Conservation (phyloP, 108 stramenopile genomes). For the Pseudonitzschia pungens region DNA sequence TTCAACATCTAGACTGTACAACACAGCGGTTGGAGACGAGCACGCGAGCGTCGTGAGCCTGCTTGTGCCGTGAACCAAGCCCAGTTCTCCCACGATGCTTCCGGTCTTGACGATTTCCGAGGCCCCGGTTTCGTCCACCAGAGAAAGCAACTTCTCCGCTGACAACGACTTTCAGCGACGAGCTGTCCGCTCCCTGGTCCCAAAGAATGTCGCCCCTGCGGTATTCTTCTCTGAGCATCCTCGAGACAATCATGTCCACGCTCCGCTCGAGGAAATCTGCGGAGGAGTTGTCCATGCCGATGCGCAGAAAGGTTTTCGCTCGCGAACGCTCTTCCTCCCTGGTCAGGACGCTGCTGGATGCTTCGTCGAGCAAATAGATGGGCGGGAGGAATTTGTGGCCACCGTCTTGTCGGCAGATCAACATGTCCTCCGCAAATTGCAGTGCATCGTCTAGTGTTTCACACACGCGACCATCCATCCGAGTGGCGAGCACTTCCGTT, state of each 20-base stretch:
- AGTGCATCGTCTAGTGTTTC: slow-evolving; percentile 64
- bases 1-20: slow-evolving; percentile 57
- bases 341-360: slow-evolving; percentile 7
- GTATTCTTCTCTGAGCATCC: slow-evolving; percentile 55
- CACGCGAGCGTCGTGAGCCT: slow-evolving; percentile 62
- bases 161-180: slow-evolving; percentile 59
- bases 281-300: slow-evolving; percentile 21
- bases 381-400: slow-evolving; percentile 19
- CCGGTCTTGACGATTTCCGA: slow-evolving; percentile 52
- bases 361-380: slow-evolving; percentile 14
- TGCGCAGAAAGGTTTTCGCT: slow-evolving; percentile 33
- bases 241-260: slow-evolving; percentile 32
- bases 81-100: slow-evolving; percentile 68
- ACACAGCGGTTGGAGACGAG: slow-evolving; percentile 46
- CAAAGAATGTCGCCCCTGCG: slow-evolving; percentile 49
- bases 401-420: slow-evolving; percentile 57
- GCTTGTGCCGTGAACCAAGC: slow-evolving; percentile 56
- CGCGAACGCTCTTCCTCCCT: slow-evolving; percentile 32
- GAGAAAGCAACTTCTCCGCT: slow-evolving; percentile 57
- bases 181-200: slow-evolving; percentile 55
- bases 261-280: slow-evolving; percentile 1
- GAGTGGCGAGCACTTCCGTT: slow-evolving; percentile 16
- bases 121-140: slow-evolving; percentile 53
- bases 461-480: slow-evolving; percentile 48
- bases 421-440: slow-evolving; percentile 67